phyloP scores from a whole-genome alignment of 371 early-diverging fungal genomes.

The Syncephalastrum monosporum region DNA sequence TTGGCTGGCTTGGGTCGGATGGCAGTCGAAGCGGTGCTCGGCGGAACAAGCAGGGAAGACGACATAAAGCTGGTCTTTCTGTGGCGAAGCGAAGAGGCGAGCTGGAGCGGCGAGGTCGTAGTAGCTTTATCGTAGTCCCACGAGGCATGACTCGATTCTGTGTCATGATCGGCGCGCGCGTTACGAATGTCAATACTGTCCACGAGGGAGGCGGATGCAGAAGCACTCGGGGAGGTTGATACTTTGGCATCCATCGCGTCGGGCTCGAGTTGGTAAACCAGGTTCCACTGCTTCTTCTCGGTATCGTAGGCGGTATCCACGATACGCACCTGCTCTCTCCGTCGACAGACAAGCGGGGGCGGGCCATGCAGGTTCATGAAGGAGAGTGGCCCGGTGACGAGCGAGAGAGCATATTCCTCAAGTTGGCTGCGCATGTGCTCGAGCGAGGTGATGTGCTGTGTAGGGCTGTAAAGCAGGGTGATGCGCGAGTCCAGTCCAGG shows the following conservation, averaged over 20 bases:
- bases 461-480: slow-evolving; percentile 5
- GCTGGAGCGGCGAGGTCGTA: too few relatives aligned
- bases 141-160: too few relatives aligned
- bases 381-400: slow-evolving; percentile 18
- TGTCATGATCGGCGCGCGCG: too few relatives aligned
- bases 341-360: slow-evolving; percentile 11
- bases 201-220: slow-evolving; percentile 2
- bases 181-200: slow-evolving; percentile 6
- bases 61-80: slow-evolving; percentile 28
- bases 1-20: neutral
- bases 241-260: neutral
- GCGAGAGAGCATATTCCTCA: slow-evolving; percentile 10
- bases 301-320: slow-evolving; percentile 3
- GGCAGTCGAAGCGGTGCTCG: slow-evolving; percentile 1
- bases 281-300: slow-evolving; percentile 9
- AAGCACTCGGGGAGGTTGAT: neutral
- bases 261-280: neutral
- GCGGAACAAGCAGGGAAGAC: slow-evolving; percentile 20
- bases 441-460: neutral
- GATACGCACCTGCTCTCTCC: neutral
- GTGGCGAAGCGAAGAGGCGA: slow-evolving; percentile 3
- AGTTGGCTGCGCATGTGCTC: slow-evolving; percentile 4
- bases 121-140: too few relatives aligned
- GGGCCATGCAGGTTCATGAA: slow-evolving; percentile 12
- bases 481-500: slow-evolving; percentile 26